Base-by-base conservation (phyloP, 2,329 filamentous ascomycete species). In the Alternaria panax region DNA sequence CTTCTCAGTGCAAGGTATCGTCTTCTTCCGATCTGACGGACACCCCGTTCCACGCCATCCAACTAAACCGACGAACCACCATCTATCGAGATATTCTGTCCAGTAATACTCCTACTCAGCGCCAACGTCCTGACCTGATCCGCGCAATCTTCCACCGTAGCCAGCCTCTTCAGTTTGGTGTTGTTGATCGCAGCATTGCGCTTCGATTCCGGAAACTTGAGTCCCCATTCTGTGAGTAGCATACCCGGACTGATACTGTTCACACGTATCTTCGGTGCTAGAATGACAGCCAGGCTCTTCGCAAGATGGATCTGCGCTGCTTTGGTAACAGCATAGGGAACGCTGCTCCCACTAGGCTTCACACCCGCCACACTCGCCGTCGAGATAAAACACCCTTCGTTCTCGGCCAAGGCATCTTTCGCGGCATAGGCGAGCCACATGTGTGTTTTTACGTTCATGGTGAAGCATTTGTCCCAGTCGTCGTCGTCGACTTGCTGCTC, bases 251-350 rank as follows among this genome's bases (percentile, higher is more conserved):
- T 79, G 2, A 91, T 83, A 40, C 87, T 86, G 75, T 91, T 91
- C 28, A 88, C 81, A 41, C 88, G 80, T 22, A 90, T 80, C 74
- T 88, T 89, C 2, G 82, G 80, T 1, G 88, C 88, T 64, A 89
- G 84, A 14, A 86, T 86, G 54, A 83, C 79, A 3, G 88, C 88
- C 41, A 91, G 77, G 59, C 86, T 86, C 70, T 88, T 88, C 80
- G 88, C 87, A 45, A 90, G 76, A 75, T 91, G 89, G 53, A 91
- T 78, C 58, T 86, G 85, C 11, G 92, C 92, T 0, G 91, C 90
- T 73, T 95, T 95, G 20, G 90, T 91, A 6, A 93, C 90, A 0
- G 88, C 83, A 71, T 95, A 95, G 5, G 92, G 87, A 84, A 88
- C 82, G 47, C 82, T 84, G 85, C 87, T 90, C 1, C 89, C 89